phyloP scores from a whole-genome alignment of 2,329 filamentous ascomycete genomes.

The Colletotrichum sp. region DNA sequence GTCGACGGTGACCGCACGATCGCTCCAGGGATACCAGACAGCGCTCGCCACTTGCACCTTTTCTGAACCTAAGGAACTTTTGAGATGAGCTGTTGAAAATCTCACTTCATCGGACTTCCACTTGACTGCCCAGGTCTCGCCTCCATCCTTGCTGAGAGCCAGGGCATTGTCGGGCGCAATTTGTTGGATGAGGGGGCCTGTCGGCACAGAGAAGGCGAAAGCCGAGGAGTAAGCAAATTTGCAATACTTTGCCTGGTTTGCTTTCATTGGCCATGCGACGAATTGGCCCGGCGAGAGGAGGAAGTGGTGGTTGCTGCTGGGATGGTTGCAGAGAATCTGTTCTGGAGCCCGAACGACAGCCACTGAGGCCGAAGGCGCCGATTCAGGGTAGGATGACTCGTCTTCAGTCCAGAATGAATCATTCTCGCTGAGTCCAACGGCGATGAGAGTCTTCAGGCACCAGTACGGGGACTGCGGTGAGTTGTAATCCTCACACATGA shows the following conservation, averaged over 20 bases:
- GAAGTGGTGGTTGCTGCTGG: constrained; percentile 41
- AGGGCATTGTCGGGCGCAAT: constrained; percentile 36
- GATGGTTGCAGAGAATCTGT: constrained; percentile 49
- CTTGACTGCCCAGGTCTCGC: constrained; percentile 33
- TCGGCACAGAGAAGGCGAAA: constrained; percentile 49
- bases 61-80: not conserved
- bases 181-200: constrained; percentile 36
- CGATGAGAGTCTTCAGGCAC: constrained; percentile 55
- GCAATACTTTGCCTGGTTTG: constrained; percentile 47
- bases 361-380: not conserved
- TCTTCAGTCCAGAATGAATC: constrained; percentile 50
- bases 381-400: constrained; percentile 33
- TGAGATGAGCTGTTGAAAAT: constrained; percentile 5
- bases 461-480: constrained; percentile 61
- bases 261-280: constrained; percentile 40
- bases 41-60: not conserved
- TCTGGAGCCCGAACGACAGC: constrained; percentile 30
- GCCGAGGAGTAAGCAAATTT: constrained; percentile 55
- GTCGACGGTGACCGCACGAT: constrained; percentile 27
- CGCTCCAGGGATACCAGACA: constrained; percentile 30
- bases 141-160: constrained; percentile 32
- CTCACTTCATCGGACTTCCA: constrained; percentile 29
- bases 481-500: constrained; percentile 61
- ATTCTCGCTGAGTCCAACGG: constrained; percentile 35
- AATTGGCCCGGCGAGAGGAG: constrained; percentile 45